Percentiles rank a stretch among this genome's conserved stretches.
Evolutionary conservation across 345 rosid species (phyloP).

Genomic region (Salix dunnii): DNA sequence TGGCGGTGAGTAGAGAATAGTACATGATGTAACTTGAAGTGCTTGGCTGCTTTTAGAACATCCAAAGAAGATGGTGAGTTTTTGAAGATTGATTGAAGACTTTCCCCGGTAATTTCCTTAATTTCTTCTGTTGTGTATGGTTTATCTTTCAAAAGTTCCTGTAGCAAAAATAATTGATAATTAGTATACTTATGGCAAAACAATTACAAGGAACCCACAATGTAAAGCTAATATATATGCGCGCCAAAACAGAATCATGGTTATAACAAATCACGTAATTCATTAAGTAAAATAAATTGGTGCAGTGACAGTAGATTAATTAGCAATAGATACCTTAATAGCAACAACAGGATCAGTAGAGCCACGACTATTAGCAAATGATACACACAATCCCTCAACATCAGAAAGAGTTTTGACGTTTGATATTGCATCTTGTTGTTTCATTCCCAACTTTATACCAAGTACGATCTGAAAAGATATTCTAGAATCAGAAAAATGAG

Average conservation of each 20-base stretch:
- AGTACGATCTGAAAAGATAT: conserved; percentile 61
- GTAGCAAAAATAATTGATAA: conserved; percentile 9
- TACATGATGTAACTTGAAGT: conserved; percentile 88
- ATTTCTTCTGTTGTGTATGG: conserved; percentile 78
- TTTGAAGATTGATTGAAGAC: conserved; percentile 56
- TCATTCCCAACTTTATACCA: conserved; percentile 84
- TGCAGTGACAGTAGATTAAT: background rate
- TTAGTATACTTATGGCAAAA: background rate
- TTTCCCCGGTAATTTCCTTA: conserved; percentile 50
- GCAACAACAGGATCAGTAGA: conserved; percentile 81
- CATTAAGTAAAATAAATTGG: background rate
- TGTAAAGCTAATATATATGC: background rate
- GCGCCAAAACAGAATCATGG: background rate
- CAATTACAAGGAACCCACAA: background rate
- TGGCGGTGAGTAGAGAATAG: background rate
- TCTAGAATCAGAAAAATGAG: conserved; percentile 14
- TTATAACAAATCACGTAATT: background rate
- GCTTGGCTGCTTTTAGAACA: conserved; percentile 72
- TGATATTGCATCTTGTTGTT: conserved; percentile 60
- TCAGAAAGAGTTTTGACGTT: conserved; percentile 88
- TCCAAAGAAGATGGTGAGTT: conserved; percentile 67
- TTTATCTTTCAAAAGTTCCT: conserved; percentile 77
- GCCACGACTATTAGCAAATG: conserved; percentile 50
- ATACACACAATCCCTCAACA: conserved; percentile 77
- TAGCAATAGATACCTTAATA: conserved; percentile 61